Conservation (phyloP, 805 yeast genomes). For the Saccharomycopsis fodiens region DNA sequence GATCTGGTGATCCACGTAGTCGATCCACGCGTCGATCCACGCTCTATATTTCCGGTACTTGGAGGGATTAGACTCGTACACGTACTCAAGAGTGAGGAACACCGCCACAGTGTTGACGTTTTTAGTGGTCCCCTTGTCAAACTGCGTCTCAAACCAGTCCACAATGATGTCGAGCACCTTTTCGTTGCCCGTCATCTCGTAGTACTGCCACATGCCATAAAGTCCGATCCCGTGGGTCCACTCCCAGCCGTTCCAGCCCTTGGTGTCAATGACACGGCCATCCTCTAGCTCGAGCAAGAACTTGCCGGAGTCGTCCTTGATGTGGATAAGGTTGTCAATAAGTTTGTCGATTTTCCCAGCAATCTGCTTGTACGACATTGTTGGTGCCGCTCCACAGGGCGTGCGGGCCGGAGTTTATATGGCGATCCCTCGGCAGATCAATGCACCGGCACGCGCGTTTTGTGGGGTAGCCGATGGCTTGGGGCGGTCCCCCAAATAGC, state of each 20-base stretch:
- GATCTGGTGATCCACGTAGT: constrained; percentile 29
- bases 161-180: constrained; percentile 24
- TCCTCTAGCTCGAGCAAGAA: constrained; percentile 28
- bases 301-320: constrained; percentile 28
- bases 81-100: constrained; percentile 28
- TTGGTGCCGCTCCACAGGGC: neutral
- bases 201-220: constrained; percentile 33
- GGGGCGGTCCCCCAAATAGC: no score
- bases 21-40: constrained; percentile 30
- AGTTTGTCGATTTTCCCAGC: constrained; percentile 1
- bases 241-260: constrained; percentile 36
- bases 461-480: no score
- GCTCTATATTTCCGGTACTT: constrained; percentile 23
- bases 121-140: constrained; percentile 30
- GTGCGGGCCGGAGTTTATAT: neutral
- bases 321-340: constrained; percentile 24
- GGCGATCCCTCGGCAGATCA: neutral
- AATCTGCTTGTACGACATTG: neutral
- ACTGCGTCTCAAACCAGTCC: constrained; percentile 28
- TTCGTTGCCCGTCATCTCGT: constrained; percentile 25
- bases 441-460: no score
- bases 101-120: constrained; percentile 33
- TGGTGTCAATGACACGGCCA: constrained; percentile 30
- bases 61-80: constrained; percentile 24
- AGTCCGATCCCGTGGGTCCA: constrained; percentile 35